Percentiles rank a stretch among this genome's conserved stretches.
These are phyloP conservation scores for Termitomyces sp. DNA, from an alignment of 768 basidiomycete genomes.

Conservation along the genomic window DNA sequence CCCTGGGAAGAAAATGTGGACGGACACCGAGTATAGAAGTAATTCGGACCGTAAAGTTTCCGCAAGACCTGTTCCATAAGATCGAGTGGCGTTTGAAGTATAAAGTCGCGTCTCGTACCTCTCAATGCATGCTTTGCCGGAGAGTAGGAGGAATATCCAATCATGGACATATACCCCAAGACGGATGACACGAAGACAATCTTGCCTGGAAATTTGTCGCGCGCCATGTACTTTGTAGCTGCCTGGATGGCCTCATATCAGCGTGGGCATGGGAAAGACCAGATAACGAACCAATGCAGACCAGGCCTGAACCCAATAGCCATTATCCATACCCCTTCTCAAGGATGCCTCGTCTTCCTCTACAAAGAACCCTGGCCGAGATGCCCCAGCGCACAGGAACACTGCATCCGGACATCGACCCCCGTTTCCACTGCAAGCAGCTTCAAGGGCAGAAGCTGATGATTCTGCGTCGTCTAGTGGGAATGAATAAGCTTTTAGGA, in stretches of 20 bases:
- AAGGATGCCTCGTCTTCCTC: conserved; percentile 65
- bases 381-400: conserved; percentile 76
- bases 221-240: conserved; percentile 65
- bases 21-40: conserved; percentile 70
- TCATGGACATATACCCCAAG: conserved; percentile 73
- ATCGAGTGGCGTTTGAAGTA: conserved; percentile 3
- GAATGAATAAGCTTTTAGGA: conserved; percentile 64
- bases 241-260: conserved; percentile 49
- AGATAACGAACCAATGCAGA: conserved; percentile 52
- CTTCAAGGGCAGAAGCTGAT: conserved; percentile 61
- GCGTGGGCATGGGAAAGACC: conserved; percentile 19
- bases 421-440: conserved; percentile 52
- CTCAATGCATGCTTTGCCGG: conserved; percentile 86
- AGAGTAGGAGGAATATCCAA: conserved; percentile 79
- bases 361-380: conserved; percentile 72
- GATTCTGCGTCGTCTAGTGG: conserved; percentile 52
- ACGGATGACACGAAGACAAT: conserved; percentile 78
- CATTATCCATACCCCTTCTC: conserved; percentile 41
- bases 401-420: conserved; percentile 71
- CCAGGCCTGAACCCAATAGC: conserved; percentile 55
- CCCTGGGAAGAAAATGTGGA: conserved; percentile 82
- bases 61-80: conserved; percentile 59
- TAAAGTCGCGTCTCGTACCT: conserved; percentile 43
- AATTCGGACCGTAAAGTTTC: conserved; percentile 86
- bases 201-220: conserved; percentile 55